Base-by-base conservation (phyloP, 2,329 filamentous ascomycete genomes). In the Bipolaris sorokiniana region DNA sequence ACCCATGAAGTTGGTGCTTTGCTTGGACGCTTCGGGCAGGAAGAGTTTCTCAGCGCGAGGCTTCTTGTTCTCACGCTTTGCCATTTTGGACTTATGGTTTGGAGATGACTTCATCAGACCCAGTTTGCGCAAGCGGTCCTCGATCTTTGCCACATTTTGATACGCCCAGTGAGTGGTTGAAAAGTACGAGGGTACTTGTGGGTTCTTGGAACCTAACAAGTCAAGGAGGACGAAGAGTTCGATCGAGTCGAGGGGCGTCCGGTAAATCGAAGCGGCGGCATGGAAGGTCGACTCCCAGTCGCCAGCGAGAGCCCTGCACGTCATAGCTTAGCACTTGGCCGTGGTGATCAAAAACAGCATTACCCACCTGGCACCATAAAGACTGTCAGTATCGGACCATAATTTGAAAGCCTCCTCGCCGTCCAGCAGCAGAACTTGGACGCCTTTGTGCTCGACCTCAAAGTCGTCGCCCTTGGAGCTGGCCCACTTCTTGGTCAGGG, bases 121-220 rank as follows among this genome's bases (percentile, higher is more conserved):
- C 0, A 92, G 79, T 15, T 83, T 80, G 31, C 92, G 87, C 72
- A 98, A 81, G 26, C 92, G 88, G 49, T 81, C 78, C 78, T 98
- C 94, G 5, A 94, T 79, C 1, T 80, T 77, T 1, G 91, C 90
- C 83, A 98, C 86, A 59, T 85, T 84, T 67, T 87, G 83, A 75
- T 98, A 98, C 2, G 93, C 93, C 94, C 95, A 97, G 71, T 98
- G 94, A 0, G 94, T 97, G 0, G 89, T 90, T 60, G 88, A 84
- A 76, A 96, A 98, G 78, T 94, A 97, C 1, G 91, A 96, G 1
- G 92, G 92, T 0, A 99, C 83, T 0, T 70, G 79, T 0, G 94
- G 92, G 37, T 86, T 77, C 13, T 84, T 78, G 0, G 86, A 80
- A 11, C 95, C 95, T 0, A 99, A 84, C 2, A 98, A 83, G 74